phyloP scores from a whole-genome alignment of 2,329 filamentous ascomycete species.

The Kalaharituber pfeilii region DNA sequence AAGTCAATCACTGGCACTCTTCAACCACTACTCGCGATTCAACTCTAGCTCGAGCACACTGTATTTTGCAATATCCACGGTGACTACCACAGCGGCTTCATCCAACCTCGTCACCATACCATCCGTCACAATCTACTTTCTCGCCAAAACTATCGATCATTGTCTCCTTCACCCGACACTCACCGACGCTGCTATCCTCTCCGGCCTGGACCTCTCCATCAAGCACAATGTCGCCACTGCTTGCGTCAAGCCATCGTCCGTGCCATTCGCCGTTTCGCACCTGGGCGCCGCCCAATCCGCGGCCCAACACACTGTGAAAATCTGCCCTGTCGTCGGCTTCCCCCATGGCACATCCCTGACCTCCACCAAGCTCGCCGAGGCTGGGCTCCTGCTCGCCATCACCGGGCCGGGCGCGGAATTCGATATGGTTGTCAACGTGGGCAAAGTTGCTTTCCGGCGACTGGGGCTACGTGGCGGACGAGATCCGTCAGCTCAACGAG shows the following conservation, averaged over 20 bases:
- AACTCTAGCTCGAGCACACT: too few relatives aligned
- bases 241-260: slow-evolving; percentile 41
- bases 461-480: slow-evolving; percentile 39
- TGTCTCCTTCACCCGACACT: slow-evolving; percentile 45
- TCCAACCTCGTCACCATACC: slow-evolving; percentile 31
- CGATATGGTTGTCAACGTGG: slow-evolving; percentile 45
- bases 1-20: too few relatives aligned
- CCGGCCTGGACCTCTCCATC: slow-evolving; percentile 34
- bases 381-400: slow-evolving; percentile 32
- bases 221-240: slow-evolving; percentile 37
- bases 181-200: slow-evolving; percentile 37
- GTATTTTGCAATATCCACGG: too few relatives aligned
- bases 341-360: slow-evolving; percentile 42
- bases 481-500: slow-evolving; percentile 36
- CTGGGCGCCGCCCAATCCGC: slow-evolving; percentile 34
- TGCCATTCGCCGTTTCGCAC: slow-evolving; percentile 33
- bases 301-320: too few relatives aligned
- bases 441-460: slow-evolving; percentile 40
- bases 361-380: slow-evolving; percentile 38
- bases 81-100: slow-evolving; percentile 25
- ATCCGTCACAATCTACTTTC: too few relatives aligned
- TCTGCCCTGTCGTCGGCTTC: slow-evolving; percentile 45
- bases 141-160: slow-evolving; percentile 43
- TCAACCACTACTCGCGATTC: too few relatives aligned
- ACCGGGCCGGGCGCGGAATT: slow-evolving; percentile 37